Evolutionary conservation across 1,284 basidiomycete genomes (phyloP), one percentile per base, ranked within the genome.

Genomic region (Heterobasidion parviporum): DNA sequence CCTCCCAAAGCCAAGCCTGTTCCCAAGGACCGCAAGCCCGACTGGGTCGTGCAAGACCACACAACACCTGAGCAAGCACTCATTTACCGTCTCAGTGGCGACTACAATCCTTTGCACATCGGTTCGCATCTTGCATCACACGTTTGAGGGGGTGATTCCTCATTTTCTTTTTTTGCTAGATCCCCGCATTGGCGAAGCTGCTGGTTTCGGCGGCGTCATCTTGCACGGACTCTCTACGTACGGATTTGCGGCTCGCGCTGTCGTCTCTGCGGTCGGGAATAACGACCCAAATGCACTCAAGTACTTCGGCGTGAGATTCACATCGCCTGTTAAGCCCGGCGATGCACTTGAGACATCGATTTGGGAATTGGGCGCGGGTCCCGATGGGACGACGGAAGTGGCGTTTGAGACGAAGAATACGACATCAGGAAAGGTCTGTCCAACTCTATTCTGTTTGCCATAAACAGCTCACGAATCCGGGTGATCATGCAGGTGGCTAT

Each of bases 101-200:
- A 92, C 70, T 93, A 91, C 70, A 92, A 93, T 68, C 85, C 87
- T 16, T 76, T 93, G 10, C 91, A 93, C 69, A 87, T 92, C 59
- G 87, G 87, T 89, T 54, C 50, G 75, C 64, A 7, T 44, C 53
- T 36, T 20, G 35, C 43, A 16, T 16, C 12, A 14, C 14, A 8
- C 16, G 5, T 32, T 33, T 10, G 15, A 26, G 9, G 8, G 33
- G 35, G 20, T 36, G 47, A 33, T 16, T 12, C 52, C 43, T 53
- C 20, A 18, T 50, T 36, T 20, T 20, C n/a, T 44, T 46, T 12
- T 54, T 16, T 62, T 62, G 35, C 48, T 10, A 89, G 88, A 91
- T 68, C 88, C 90, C 1, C 69, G 65, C 16, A 82, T 88, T 46
- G 89, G 88, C n/a, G 65, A 81, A 59, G 75, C 75, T 6, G 76